These are phyloP conservation scores for Xylaria telfairii DNA, from an alignment of 495 filamentous ascomycete genomes.

Conservation along the genomic window DNA sequence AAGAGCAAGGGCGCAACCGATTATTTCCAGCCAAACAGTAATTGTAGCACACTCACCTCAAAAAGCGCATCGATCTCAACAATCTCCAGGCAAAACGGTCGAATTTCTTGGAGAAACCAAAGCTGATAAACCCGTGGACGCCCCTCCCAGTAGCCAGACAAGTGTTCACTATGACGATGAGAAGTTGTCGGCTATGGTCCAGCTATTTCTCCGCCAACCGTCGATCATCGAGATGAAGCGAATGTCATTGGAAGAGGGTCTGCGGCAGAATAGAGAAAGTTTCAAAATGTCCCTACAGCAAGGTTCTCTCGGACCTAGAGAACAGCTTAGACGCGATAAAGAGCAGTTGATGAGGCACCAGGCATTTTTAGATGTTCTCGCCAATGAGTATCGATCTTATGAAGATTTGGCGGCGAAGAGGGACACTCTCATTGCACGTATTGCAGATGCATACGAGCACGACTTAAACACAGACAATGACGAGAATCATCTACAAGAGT, in stretches of 20 bases:
- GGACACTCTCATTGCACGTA: constrained; percentile 43
- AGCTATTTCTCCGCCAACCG: constrained; percentile 41
- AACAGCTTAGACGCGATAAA: constrained; percentile 44
- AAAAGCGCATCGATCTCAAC: constrained; percentile 25
- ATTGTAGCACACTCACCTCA: constrained; percentile 32
- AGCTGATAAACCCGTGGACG: constrained; percentile 20
- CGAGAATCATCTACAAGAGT: constrained; percentile 44
- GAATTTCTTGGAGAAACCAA: constrained; percentile 16
- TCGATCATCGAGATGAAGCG: constrained; percentile 42
- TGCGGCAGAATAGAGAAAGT: constrained; percentile 43
- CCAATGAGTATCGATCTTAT: constrained; percentile 36
- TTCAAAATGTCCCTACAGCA: constrained; percentile 42
- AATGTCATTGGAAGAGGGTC: constrained; percentile 31
- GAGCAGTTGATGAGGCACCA: constrained; percentile 41
- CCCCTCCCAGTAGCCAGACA: constrained; percentile 17
- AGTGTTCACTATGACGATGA: constrained; percentile 27
- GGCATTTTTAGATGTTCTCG: constrained; percentile 39
- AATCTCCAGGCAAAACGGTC: constrained; percentile 17
- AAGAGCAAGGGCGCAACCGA: constrained; percentile 28
- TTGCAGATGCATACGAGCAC: constrained; percentile 46
- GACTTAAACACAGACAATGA: constrained; percentile 47
- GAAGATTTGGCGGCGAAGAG: constrained; percentile 39
- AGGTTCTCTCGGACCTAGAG: constrained; percentile 39
- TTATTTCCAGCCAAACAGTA: constrained; percentile 20
- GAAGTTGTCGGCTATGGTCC: constrained; percentile 38